Base-by-base conservation (phyloP, 1,284 basidiomycete species). In the Bondarzewia mesenterica region DNA sequence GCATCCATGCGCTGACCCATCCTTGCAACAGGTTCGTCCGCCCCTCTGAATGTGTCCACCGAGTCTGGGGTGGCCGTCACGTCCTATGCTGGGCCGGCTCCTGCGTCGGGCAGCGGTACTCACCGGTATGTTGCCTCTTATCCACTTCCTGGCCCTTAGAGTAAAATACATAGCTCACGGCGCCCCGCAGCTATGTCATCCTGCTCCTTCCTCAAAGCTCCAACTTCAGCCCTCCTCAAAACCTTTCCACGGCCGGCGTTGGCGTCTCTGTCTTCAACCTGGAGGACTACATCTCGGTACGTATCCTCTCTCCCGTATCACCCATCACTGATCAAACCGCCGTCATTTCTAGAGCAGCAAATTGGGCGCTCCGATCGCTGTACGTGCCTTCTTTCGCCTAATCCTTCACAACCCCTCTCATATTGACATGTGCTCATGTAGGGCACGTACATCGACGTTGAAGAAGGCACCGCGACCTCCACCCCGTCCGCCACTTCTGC, bases 391-490 rank as follows among this genome's bases (percentile, higher is more conserved):
- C 23, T 50, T 67, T 47, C 18, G 50, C 64, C 21, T 20, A 27
- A 40, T 14, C n/a, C n/a, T n/a, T 21, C 50, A 18, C 10, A 40
- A 12, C 38, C 10, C 41, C 12, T 64, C 43, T 23, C 48, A 46
- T n/a, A 4, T 36, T 40, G 26, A 44, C 7, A n/a, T 27, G n/a
- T 22, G 64, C 65, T 58, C 57, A 55, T 27, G 43, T 50, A 82
- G 77, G 80, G 77, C 47, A 83, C 73, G 55, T 93, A 89, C 71
- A 78, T 90, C 61, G 79, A 75, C 20, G 88, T 90, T 54, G 78
- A 87, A 62, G 75, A 79, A 58, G 85, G 86, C 39, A 72, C 72
- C 3, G 70, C 75, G 14, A 82, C 78, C 27, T 67, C 61, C 42
- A 68, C 75, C 39, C 61, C 79, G 47, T 65, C 75, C 25, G 56